Percentiles rank a stretch among this genome's conserved stretches.
These are phyloP conservation scores for Reticulomyxa filosa DNA, from an alignment of 78 protist genomes.

Conservation along the genomic window DNA sequence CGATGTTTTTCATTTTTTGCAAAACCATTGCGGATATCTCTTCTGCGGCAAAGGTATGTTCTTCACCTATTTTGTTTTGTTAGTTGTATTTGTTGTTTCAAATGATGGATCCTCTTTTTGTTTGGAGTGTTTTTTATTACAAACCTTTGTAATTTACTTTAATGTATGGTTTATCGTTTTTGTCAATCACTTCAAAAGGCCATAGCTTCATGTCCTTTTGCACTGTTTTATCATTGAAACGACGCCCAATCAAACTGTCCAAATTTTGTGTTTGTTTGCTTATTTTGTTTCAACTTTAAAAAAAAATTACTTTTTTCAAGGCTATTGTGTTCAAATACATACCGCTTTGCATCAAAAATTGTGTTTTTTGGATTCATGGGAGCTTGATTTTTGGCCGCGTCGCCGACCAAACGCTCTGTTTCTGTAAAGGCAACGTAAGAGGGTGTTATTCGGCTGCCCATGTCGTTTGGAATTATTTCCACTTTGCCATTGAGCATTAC, in stretches of 20 bases:
- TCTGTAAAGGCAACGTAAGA: slow-evolving; percentile 82
- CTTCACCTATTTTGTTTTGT: too few species aligned
- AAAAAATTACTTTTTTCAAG: too few species aligned
- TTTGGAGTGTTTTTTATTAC: too few species aligned
- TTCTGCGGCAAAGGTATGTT: slow-evolving; percentile 49
- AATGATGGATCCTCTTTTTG: too few species aligned
- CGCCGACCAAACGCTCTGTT: slow-evolving; percentile 46
- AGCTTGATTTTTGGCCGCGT: slow-evolving; percentile 53
- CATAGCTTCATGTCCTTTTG: slow-evolving; percentile 38
- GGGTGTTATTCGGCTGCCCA: slow-evolving; percentile 93
- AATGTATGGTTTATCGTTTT: slow-evolving; percentile 22
- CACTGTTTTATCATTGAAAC: slow-evolving; percentile 9
- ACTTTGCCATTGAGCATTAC: slow-evolving; percentile 26
- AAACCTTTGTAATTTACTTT: slow-evolving; percentile 6
- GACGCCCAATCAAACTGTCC: slow-evolving; percentile 17
- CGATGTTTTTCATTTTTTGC: slow-evolving; percentile 59
- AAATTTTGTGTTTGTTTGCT: too few species aligned
- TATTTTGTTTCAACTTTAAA: too few species aligned
- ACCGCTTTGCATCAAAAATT: slow-evolving; percentile 85
- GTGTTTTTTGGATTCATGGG: slow-evolving; percentile 88
- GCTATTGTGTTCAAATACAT: too few species aligned
- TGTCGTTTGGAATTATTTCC: slow-evolving; percentile 94
- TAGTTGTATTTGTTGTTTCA: too few species aligned
- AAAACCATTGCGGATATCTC: slow-evolving; percentile 95
- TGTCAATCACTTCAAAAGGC: slow-evolving; percentile 59